These are phyloP conservation scores for Xylaria sp. DNA, from an alignment of 2,329 filamentous ascomycete genomes.

Conservation along the genomic window DNA sequence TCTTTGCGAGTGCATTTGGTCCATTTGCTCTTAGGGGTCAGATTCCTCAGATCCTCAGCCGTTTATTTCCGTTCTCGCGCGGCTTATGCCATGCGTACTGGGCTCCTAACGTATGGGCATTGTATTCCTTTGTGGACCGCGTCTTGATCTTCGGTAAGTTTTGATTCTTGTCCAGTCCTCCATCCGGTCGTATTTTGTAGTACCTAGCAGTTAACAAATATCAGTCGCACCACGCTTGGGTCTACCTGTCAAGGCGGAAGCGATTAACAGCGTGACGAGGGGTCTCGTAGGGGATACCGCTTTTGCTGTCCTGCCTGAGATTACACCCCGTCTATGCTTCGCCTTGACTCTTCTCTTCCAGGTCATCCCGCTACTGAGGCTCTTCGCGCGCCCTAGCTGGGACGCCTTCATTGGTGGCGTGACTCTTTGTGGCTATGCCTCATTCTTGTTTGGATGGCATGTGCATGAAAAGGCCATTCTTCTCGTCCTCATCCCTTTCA, in stretches of 20 bases:
- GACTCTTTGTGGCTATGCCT: slow-evolving; percentile 90
- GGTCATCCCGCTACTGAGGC: slow-evolving; percentile 69
- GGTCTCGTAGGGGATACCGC: slow-evolving; percentile 89
- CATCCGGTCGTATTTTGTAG: background rate
- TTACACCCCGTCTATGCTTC: slow-evolving; percentile 77
- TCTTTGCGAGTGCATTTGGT: slow-evolving; percentile 79
- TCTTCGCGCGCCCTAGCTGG: slow-evolving; percentile 78
- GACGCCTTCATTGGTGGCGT: slow-evolving; percentile 84
- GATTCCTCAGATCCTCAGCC: slow-evolving; percentile 73
- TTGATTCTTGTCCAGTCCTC: background rate
- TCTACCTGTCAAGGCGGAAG: slow-evolving; percentile 64
- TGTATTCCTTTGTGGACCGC: slow-evolving; percentile 89
- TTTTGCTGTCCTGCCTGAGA: slow-evolving; percentile 86
- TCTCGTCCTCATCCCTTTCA: slow-evolving; percentile 91
- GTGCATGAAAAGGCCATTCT: slow-evolving; percentile 97
- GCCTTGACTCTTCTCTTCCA: slow-evolving; percentile 78
- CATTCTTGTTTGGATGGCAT: slow-evolving; percentile 97
- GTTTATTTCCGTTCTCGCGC: slow-evolving; percentile 89
- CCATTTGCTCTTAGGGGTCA: slow-evolving; percentile 81
- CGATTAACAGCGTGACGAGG: slow-evolving; percentile 82
- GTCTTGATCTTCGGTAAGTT: slow-evolving; percentile 70
- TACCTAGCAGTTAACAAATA: slow-evolving; percentile 30
- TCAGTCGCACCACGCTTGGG: slow-evolving; percentile 77
- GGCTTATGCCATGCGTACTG: slow-evolving; percentile 97
- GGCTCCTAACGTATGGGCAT: slow-evolving; percentile 95